Evolutionary conservation across 768 basidiomycete species (phyloP).

Genomic region (Kwoniella europaea): DNA sequence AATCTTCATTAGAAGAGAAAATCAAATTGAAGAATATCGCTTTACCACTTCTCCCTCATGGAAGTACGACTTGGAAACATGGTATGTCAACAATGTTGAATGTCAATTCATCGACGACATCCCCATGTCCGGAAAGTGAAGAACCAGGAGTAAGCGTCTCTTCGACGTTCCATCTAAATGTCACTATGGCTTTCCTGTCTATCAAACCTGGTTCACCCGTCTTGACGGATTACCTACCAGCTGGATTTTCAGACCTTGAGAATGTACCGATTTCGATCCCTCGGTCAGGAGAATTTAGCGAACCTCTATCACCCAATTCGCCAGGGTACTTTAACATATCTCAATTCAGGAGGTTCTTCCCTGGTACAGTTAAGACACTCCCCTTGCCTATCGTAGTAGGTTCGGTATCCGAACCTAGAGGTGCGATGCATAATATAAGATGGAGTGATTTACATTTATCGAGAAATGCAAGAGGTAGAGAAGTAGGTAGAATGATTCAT

Average conservation of each 20-base stretch:
- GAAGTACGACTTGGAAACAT: constrained; percentile 32
- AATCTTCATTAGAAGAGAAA: constrained; percentile 9
- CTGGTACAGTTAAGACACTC: constrained; percentile 37
- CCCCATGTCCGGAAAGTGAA: constrained; percentile 9
- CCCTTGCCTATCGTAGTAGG: constrained; percentile 50
- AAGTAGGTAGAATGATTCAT: constrained; percentile 45
- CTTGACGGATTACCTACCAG: constrained; percentile 4
- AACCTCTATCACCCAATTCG: constrained; percentile 9
- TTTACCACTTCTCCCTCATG: constrained; percentile 35
- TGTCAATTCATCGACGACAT: constrained; percentile 21
- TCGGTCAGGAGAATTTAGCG: constrained; percentile 21
- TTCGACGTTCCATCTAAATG: constrained; percentile 47
- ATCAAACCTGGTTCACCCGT: constrained; percentile 15
- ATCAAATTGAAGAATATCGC: constrained; percentile 28
- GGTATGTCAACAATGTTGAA: constrained; percentile 49
- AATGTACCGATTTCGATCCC: constrained; percentile 13
- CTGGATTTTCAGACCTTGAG: not conserved
- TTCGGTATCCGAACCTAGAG: constrained; percentile 45
- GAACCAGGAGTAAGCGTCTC: constrained; percentile 40
- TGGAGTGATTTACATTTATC: constrained; percentile 48
- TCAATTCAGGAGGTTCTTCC: constrained; percentile 33
- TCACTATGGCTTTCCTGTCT: constrained; percentile 43
- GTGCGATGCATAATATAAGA: constrained; percentile 39
- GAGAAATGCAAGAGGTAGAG: constrained; percentile 20
- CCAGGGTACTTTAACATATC: constrained; percentile 22